Base-by-base conservation (phyloP, 2,329 filamentous ascomycete species). In the Pyrenophora teres region DNA sequence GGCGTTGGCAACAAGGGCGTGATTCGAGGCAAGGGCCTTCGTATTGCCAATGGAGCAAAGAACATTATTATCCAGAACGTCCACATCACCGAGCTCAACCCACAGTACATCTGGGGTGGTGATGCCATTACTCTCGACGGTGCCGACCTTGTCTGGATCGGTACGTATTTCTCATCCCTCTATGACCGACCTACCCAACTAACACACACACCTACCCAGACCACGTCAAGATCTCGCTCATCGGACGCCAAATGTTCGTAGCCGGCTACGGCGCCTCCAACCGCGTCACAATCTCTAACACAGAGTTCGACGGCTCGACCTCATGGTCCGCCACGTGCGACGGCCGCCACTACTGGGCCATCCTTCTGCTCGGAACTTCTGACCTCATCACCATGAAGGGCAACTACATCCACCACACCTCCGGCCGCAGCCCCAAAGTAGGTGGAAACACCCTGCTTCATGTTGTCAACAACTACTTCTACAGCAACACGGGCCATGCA, bases 11-110 rank as follows among this genome's bases (percentile, higher is more conserved):
- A 54, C 37, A 68, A 62, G 18, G 76, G 70, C 27, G 62, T 76
- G 4, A 71, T 78, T 27, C 48, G 45, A 5, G 69, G 65, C 25
- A 55, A 55, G 36, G 52, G 52, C 18, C 43, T 55, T n/a, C 39
- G 47, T 13, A 41, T 54, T 18, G 46, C 40, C 41, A 53, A 49
- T 10, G 49, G 49, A 15, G 67, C 55, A 1, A 59, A 57, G 37
- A 75, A 75, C 54, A 54, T 75, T 21, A 66, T 68, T 37, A 68
- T 77, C 51, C 70, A 77, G 52, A 77, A 77, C 60, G 64, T 77
- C 16, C 57, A 64, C 21, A 72, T 74, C 46, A 69, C 65, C n/a
- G 64, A 72, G 13, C 56, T 74, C 13, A 74, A 74, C 57, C 71
- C 71, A 1, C 52, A 73, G 18, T 74, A 73, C 40, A 65, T 73